Conservation (phyloP, 768 basidiomycete genomes). For the Amanita rubescens region DNA sequence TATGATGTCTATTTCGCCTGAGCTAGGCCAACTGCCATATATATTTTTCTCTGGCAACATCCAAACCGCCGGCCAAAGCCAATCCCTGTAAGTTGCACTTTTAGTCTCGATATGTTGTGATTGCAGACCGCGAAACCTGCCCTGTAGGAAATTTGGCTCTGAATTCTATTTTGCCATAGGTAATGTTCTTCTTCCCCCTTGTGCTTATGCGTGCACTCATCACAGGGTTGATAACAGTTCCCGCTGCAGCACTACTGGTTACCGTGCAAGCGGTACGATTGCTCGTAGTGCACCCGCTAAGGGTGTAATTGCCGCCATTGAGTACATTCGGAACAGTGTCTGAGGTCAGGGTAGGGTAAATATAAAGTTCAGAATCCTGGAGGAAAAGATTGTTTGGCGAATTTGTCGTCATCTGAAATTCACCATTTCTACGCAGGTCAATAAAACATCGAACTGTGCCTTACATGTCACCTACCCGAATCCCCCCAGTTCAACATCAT, state of each 20-base stretch:
- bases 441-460: neutral
- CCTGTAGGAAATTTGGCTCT: constrained; percentile 55
- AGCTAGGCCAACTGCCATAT: constrained; percentile 59
- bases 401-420: constrained; percentile 75
- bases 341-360: constrained; percentile 74
- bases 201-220: constrained; percentile 72
- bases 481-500: constrained; percentile 66
- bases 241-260: constrained; percentile 27
- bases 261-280: constrained; percentile 30
- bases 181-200: constrained; percentile 45
- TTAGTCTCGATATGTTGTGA: constrained; percentile 14
- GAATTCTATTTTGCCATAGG: constrained; percentile 55
- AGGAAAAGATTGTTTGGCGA: constrained; percentile 59
- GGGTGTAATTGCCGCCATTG: constrained; percentile 57
- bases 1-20: constrained; percentile 51
- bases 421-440: constrained; percentile 40
- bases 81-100: constrained; percentile 28
- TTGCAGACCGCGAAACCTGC: constrained; percentile 26
- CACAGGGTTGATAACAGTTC: constrained; percentile 64
- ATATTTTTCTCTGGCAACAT: constrained; percentile 59
- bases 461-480: constrained; percentile 43
- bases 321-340: constrained; percentile 45
- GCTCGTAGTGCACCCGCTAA: constrained; percentile 53
- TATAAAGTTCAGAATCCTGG: constrained; percentile 61
- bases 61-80: constrained; percentile 75